Conservation (phyloP, 164 flowering plant genomes). For the Stephania yunnanensis region DNA sequence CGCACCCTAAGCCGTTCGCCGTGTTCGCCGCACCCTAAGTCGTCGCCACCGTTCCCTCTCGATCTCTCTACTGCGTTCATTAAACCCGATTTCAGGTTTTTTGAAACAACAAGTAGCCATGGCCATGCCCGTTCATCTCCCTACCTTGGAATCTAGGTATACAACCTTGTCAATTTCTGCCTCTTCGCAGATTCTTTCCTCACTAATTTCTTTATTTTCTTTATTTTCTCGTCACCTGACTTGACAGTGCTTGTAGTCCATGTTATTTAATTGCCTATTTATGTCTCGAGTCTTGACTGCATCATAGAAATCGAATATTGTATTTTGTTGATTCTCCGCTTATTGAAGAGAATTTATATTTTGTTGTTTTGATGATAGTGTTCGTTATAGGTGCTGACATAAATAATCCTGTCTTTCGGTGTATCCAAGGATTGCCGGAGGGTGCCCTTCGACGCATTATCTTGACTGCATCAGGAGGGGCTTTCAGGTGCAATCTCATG, state of each 20-base stretch:
- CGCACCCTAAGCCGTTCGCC: too few species aligned
- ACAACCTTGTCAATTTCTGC: too few species aligned
- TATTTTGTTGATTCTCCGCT: neutral
- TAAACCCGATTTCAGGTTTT: too few species aligned
- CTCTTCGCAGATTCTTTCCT: too few species aligned
- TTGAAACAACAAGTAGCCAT: too few species aligned
- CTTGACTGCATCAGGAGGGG: too few species aligned
- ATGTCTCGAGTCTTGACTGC: neutral
- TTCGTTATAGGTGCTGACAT: constrained; percentile 14
- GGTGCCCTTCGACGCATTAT: constrained; percentile 86
- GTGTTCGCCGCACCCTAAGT: too few species aligned
- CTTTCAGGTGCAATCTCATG: constrained; percentile 57
- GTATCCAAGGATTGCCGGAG: constrained; percentile 95
- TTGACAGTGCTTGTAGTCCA: neutral
- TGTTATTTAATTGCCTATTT: neutral
- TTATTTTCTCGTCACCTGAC: neutral
- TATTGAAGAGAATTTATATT: neutral
- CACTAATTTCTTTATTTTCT: too few species aligned
- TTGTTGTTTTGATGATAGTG: neutral
- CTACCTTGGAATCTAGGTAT: too few species aligned
- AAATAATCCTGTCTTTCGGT: constrained; percentile 43
- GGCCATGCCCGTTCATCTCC: too few species aligned
- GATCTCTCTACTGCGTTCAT: too few species aligned
- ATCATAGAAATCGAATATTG: neutral
- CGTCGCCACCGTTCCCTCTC: too few species aligned